Evolutionary conservation across 257 asterid species (phyloP), one percentile per base, ranked within the genome.

Genomic region (Lantana camara): DNA sequence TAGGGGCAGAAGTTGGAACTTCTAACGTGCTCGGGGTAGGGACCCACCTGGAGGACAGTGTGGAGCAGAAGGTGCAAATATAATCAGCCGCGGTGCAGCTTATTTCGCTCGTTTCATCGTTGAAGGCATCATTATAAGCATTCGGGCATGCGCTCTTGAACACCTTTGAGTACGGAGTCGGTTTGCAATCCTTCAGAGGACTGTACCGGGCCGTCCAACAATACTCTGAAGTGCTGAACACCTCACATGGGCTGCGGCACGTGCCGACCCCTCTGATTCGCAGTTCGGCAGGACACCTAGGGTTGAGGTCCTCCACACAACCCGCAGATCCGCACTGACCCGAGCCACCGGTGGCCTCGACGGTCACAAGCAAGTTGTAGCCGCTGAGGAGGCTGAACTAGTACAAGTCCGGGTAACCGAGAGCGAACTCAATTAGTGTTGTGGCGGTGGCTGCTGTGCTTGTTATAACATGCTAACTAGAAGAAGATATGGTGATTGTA

Each of bases 21-120:
- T n/a, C n/a, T n/a, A n/a, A n/a, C n/a, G n/a, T n/a, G n/a, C n/a
- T n/a, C n/a, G n/a, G n/a, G n/a, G n/a, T n/a, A n/a, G n/a, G n/a
- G n/a, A n/a, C n/a, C n/a, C n/a, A n/a, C n/a, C n/a, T n/a, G n/a
- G n/a, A n/a, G n/a, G n/a, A n/a, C n/a, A n/a, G n/a, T n/a, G n/a
- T n/a, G n/a, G 90, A 86, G 30, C 95, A 87, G 68, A 87, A 87
- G 22, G 95, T 87, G 82, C 84, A 61, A 75, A 72, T 77, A 54
- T 87, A 87, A 67, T 87, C 81, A 11, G 93, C 92, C 13, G 73
- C 81, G 20, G 82, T 51, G 37, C 95, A 87, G 4, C n/a, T n/a
- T n/a, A 93, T 87, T 68, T 93, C 85, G 58, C 95, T 87, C n/a
- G n/a, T n/a, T n/a, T n/a, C n/a, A 34, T 88, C 94, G n/a, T 88